phyloP scores from a whole-genome alignment of 352 stramenopile species.

The Pythium pyrilobum region DNA sequence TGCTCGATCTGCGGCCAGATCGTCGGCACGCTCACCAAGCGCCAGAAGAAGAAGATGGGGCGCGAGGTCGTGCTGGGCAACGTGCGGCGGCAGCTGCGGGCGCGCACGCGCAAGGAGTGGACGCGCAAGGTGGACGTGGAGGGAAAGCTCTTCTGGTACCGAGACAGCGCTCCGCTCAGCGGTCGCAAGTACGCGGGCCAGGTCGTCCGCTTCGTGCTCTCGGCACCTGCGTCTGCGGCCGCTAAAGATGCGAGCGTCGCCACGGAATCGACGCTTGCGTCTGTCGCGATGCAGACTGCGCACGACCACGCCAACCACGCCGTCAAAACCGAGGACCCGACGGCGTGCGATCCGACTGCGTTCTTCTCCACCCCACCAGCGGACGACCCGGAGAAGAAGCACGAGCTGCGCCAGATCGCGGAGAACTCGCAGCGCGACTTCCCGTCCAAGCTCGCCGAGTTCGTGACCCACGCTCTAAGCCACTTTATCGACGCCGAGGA shows the following conservation, averaged over 20 bases:
- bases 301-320: conserved; percentile 1
- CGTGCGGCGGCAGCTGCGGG: conserved; percentile 1
- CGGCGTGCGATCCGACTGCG: not conserved
- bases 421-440: conserved; percentile 21
- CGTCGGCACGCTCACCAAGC: conserved; percentile 7
- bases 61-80: conserved; percentile 6
- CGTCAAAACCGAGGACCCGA: conserved; percentile 4
- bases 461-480: conserved; percentile 17
- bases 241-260: not conserved
- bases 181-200: conserved; percentile 5
- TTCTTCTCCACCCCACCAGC: conserved; percentile 1
- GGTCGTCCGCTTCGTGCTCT: conserved; percentile 12
- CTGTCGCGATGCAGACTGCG: not conserved
- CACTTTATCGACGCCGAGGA: conserved; percentile 8
- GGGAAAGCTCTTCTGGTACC: conserved; percentile 29
- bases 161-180: conserved; percentile 12
- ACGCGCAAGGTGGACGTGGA: conserved; percentile 30
- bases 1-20: conserved; percentile 20
- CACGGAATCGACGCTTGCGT: not conserved
- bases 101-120: conserved; percentile 32
- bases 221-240: not conserved
- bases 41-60: conserved; percentile 16
- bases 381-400: not conserved
- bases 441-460: conserved; percentile 30
- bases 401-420: conserved; percentile 5